Conservation (phyloP, 2,329 filamentous ascomycete genomes). For the Trichoderma koningiopsis region DNA sequence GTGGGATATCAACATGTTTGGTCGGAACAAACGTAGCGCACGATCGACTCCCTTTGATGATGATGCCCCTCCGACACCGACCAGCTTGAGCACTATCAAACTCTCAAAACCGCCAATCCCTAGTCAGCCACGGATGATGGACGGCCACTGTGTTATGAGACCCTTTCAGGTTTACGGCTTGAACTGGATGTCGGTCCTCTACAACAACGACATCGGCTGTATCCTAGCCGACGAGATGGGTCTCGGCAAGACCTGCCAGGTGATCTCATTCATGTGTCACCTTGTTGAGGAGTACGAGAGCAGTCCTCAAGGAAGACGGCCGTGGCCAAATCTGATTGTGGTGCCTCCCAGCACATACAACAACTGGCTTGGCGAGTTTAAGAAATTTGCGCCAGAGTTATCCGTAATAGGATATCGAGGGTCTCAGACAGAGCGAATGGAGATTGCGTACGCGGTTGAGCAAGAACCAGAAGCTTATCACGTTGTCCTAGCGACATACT, state of each 20-base stretch:
- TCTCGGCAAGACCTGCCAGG: slow-evolving; percentile 93
- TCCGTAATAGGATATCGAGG: slow-evolving; percentile 73
- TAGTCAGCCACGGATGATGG: slow-evolving; percentile 76
- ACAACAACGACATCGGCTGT: slow-evolving; percentile 76
- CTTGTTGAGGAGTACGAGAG: slow-evolving; percentile 66
- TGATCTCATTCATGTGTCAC: slow-evolving; percentile 88
- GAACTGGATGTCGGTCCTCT: slow-evolving; percentile 90
- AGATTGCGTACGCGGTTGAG: slow-evolving; percentile 67
- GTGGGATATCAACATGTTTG: slow-evolving; percentile 54
- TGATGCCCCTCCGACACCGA: slow-evolving; percentile 48
- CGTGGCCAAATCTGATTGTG: slow-evolving; percentile 79
- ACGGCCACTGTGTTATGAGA: slow-evolving; percentile 75
- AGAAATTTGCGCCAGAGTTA: slow-evolving; percentile 78
- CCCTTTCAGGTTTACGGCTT: slow-evolving; percentile 92
- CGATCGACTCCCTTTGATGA: slow-evolving; percentile 37
- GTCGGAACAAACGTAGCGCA: slow-evolving; percentile 42
- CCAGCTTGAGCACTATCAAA: slow-evolving; percentile 40
- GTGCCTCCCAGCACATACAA: slow-evolving; percentile 93
- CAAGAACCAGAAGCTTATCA: slow-evolving; percentile 66
- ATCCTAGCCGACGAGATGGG: slow-evolving; percentile 99
- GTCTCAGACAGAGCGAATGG: slow-evolving; percentile 64
- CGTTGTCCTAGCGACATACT: slow-evolving; percentile 62
- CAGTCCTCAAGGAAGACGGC: slow-evolving; percentile 36
- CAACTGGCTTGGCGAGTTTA: slow-evolving; percentile 93
- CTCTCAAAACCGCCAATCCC: slow-evolving; percentile 49